Evolutionary conservation across 2,329 filamentous ascomycete species (phyloP).

Genomic region (Bipolaris zeicola): DNA sequence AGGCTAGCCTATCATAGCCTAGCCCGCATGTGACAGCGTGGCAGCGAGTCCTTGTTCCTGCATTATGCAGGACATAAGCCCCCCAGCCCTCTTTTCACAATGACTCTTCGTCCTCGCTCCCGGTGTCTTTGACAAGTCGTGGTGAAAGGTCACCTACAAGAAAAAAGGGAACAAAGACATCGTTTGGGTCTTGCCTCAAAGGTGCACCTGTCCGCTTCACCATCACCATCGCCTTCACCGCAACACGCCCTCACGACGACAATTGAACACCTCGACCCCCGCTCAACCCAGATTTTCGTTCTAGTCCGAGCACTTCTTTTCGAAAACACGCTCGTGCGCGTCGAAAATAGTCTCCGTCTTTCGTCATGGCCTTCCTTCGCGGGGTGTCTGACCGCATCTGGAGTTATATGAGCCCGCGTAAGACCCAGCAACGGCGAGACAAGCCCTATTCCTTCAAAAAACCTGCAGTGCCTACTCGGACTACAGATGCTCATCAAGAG

Average conservation of each 20-base stretch:
- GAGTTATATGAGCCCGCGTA: slow-evolving; percentile 52
- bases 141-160: slow-evolving; percentile 8
- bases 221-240: slow-evolving; percentile 22
- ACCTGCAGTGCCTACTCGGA: slow-evolving; percentile 27
- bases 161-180: slow-evolving; percentile 20
- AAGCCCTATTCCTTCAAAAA: slow-evolving; percentile 50
- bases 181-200: slow-evolving; percentile 11
- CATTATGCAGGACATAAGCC: slow-evolving; percentile 11
- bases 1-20: slow-evolving; percentile 2
- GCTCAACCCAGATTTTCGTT: neutral
- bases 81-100: slow-evolving; percentile 22
- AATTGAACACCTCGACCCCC: slow-evolving; percentile 1
- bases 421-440: slow-evolving; percentile 44
- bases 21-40: slow-evolving; percentile 15
- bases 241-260: slow-evolving; percentile 6
- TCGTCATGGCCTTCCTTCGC: slow-evolving; percentile 40
- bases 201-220: slow-evolving; percentile 16
- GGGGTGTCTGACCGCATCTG: slow-evolving; percentile 48
- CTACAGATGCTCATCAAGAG: slow-evolving; percentile 7
- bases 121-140: slow-evolving; percentile 19
- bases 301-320: neutral
- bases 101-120: slow-evolving; percentile 19
- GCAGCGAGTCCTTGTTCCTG: slow-evolving; percentile 16
- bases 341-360: neutral
- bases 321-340: neutral